These are phyloP conservation scores for Neopestalotiopsis clavispora DNA, from an alignment of 2,329 filamentous ascomycete genomes.

Conservation along the genomic window DNA sequence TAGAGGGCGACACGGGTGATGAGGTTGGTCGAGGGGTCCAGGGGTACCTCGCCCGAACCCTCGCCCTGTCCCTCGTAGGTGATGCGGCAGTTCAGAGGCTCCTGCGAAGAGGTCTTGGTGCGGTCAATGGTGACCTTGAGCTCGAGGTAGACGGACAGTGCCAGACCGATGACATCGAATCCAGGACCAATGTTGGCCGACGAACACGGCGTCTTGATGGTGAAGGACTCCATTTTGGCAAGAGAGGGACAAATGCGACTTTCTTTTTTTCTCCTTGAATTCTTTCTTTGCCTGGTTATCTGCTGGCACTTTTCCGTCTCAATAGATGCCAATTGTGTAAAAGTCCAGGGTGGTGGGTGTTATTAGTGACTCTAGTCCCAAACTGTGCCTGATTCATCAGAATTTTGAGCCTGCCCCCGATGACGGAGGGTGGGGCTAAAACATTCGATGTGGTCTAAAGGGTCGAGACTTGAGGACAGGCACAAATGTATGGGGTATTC, in stretches of 20 bases:
- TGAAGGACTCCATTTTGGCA: slow-evolving; percentile 61
- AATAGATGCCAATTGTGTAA: neutral
- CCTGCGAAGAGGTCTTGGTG: slow-evolving; percentile 54
- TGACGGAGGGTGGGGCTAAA: slow-evolving; percentile 16
- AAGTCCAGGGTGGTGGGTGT: neutral
- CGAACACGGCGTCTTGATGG: slow-evolving; percentile 85
- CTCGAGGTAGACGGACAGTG: slow-evolving; percentile 92
- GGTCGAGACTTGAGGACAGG: neutral
- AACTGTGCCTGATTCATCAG: slow-evolving; percentile 8
- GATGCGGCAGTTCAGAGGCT: slow-evolving; percentile 83
- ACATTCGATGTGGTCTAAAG: neutral
- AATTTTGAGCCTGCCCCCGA: slow-evolving; percentile 14
- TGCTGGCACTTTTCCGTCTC: neutral
- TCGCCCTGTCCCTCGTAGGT: slow-evolving; percentile 87
- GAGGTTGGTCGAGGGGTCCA: slow-evolving; percentile 86
- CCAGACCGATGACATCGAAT: slow-evolving; percentile 97
- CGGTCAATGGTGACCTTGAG: slow-evolving; percentile 79
- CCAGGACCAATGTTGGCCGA: slow-evolving; percentile 97
- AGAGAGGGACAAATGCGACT: neutral
- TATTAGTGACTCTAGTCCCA: slow-evolving; percentile 7
- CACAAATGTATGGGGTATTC: neutral
- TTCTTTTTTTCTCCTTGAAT: neutral
- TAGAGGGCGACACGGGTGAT: slow-evolving; percentile 95
- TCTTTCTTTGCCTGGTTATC: neutral
- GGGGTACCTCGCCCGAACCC: slow-evolving; percentile 73